Base-by-base conservation (phyloP, 2,329 filamentous ascomycete genomes). In the Diaporthe vexans region DNA sequence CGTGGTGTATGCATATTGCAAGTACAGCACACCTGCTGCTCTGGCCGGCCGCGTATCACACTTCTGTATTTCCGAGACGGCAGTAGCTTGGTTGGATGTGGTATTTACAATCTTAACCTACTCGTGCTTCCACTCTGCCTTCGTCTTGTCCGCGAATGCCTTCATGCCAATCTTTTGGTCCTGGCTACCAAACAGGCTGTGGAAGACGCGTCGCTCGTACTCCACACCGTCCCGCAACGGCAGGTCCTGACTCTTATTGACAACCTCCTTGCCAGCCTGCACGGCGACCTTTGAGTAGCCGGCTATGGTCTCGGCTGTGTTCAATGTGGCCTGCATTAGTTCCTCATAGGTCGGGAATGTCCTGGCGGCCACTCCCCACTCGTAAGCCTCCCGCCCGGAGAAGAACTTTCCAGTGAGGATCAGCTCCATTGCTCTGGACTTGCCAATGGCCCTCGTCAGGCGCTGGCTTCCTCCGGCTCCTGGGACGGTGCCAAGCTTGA, bases 111-210 rank as follows among this genome's bases (percentile, higher is more conserved):
- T 13, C 26, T 69, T 33, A 29, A 10, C 70, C 77, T 89, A 97
- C 82, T 94, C 91, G 83, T 98, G 88, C 76, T 89, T 92, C 96
- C 97, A 99, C 83, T 97, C 92, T 0, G 97, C 86, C 89, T 97
- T 97, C 86, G 94, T 91, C 91, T 98, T 98, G 85, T 95, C 94
- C 2, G 94, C 94, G 88, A 99, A 99, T 17, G 97, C 97, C 83
- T 92, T 92, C 97, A 98, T 92, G 84, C 95, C 95, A 83, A 98
- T 94, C 89, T 98, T 99, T 86, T 99, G 97, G 84, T 99, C 97
- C 85, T 94, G 91, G 82, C 94, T 97, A 29, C 96, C 97, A 86
- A 99, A 99, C 80, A 98, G 81, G 35, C 92, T 90, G 85, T 99
- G 97, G 88, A 99, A 99, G 46, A 98, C 89, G 71, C 95, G 91